Evolutionary conservation across 805 yeast species (phyloP).

Genomic region (Starmerella kuoi): DNA sequence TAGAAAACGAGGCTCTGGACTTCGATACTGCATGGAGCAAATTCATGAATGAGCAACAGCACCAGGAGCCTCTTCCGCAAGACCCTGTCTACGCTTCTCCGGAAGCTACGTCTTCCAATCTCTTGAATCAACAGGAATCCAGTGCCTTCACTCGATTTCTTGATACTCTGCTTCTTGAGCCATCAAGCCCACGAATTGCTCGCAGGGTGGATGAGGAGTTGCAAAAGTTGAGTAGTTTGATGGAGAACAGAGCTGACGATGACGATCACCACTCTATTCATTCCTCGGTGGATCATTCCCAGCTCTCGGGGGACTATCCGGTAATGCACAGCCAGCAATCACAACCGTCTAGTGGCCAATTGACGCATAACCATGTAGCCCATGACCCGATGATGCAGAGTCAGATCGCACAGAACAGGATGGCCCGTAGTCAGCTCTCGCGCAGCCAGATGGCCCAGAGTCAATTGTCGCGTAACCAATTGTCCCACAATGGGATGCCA

Average conservation of each 20-base stretch:
- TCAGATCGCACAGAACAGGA: constrained; percentile 5
- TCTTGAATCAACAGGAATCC: constrained; percentile 21
- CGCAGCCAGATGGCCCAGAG: constrained; percentile 10
- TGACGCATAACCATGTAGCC: constrained; percentile 3
- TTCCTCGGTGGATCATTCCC: background rate
- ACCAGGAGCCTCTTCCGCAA: constrained; percentile 1
- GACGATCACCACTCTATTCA: background rate
- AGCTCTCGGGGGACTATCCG: no score
- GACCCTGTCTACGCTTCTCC: constrained; percentile 1
- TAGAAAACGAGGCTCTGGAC: constrained; percentile 2
- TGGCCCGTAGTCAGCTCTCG: constrained; percentile 7
- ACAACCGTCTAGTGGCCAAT: no score
- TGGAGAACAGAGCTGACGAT: background rate
- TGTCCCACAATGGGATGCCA: background rate
- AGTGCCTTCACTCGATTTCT: constrained; percentile 20
- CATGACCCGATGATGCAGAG: constrained; percentile 2
- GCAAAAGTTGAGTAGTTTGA: constrained; percentile 8
- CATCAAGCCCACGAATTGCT: constrained; percentile 13
- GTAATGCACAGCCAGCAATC: no score
- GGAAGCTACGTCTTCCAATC: constrained; percentile 1
- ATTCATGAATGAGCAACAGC: constrained; percentile 13
- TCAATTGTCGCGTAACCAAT: constrained; percentile 1
- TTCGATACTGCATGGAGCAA: constrained; percentile 17
- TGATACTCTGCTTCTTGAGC: constrained; percentile 20
- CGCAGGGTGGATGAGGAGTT: constrained; percentile 17